These are phyloP conservation scores for Neolentinus lepideus DNA, from an alignment of 1,284 basidiomycete species.

Conservation along the genomic window DNA sequence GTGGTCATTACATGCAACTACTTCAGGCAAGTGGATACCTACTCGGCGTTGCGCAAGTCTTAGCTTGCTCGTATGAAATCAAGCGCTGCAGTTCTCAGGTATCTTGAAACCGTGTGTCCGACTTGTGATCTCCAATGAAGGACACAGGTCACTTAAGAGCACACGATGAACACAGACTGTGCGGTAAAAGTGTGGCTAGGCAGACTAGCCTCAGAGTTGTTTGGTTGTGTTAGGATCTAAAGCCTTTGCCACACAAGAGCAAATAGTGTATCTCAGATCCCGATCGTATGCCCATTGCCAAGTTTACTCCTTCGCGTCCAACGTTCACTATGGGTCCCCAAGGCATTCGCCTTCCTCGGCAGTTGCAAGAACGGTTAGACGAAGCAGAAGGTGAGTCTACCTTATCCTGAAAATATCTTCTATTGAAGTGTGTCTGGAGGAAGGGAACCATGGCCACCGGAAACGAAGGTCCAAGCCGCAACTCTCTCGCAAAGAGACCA, in stretches of 20 bases:
- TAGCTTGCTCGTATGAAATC: no score
- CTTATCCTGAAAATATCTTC: neutral
- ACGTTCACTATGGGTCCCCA: neutral
- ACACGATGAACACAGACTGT: no score
- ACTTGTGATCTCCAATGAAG: no score
- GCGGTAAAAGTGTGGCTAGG: no score
- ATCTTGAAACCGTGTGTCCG: no score
- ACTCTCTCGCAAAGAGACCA: slow-evolving; percentile 50
- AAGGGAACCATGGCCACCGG: neutral
- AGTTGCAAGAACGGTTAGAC: slow-evolving; percentile 23
- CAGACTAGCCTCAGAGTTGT: neutral
- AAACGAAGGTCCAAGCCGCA: slow-evolving; percentile 12
- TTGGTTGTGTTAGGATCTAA: neutral
- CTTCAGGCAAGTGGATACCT: no score
- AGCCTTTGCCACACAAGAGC: neutral
- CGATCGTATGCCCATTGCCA: neutral
- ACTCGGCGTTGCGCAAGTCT: no score
- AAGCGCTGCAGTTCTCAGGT: no score
- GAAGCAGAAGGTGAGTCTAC: slow-evolving; percentile 9
- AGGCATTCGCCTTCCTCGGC: slow-evolving; percentile 18
- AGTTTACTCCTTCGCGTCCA: neutral
- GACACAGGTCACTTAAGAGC: no score
- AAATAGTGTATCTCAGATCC: neutral
- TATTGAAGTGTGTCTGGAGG: neutral
- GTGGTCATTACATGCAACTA: no score